Evolutionary conservation across 2,329 filamentous ascomycete genomes (phyloP).

Genomic region (Meredithiella fracta): DNA sequence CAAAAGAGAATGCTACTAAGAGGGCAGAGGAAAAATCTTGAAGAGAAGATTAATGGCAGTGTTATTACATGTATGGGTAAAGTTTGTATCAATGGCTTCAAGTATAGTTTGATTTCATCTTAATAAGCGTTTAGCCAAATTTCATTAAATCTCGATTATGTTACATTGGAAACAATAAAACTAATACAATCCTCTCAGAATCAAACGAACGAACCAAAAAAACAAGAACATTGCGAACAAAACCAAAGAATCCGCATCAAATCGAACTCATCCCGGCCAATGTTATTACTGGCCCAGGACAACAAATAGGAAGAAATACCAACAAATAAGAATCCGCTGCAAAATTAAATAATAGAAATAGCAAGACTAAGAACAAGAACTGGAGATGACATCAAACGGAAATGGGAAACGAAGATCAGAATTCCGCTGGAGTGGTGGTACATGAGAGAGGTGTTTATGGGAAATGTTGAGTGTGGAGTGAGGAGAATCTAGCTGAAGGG

Average conservation of each 20-base stretch:
- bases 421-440: neutral
- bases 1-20: too few species aligned
- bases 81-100: too few species aligned
- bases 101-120: too few species aligned
- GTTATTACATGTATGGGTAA: too few species aligned
- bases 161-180: too few species aligned
- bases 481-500: neutral
- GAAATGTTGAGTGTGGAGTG: neutral
- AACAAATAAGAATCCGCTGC: neutral
- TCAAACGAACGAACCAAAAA: neutral
- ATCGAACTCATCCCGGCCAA: neutral
- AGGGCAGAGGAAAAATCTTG: too few species aligned
- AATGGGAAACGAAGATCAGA: neutral
- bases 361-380: neutral
- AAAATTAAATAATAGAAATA: neutral
- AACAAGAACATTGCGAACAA: neutral
- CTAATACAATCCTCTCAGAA: neutral
- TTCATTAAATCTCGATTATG: too few species aligned
- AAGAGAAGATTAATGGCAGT: too few species aligned
- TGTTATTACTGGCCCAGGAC: neutral
- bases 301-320: neutral
- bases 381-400: neutral
- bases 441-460: neutral
- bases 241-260: neutral
- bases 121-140: too few species aligned